Percentiles rank a stretch among this genome's conserved stretches.
Conservation (phyloP, 805 yeast genomes). For the Isabelozyma heimii region DNA sequence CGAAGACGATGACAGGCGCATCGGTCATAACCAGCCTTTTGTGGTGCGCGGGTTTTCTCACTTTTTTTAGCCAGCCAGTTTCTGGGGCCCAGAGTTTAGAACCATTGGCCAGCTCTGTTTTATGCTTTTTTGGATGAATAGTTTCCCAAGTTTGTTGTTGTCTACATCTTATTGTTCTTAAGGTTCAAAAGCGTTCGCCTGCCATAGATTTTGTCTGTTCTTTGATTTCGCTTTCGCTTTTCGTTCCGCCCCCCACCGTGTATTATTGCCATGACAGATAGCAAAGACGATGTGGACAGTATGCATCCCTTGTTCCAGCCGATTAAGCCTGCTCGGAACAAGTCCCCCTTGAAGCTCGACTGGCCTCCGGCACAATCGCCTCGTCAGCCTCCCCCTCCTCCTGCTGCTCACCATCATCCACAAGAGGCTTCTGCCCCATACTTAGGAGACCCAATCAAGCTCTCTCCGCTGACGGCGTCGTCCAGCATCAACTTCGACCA, state of each 20-base stretch:
- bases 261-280: no score
- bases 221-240: no score
- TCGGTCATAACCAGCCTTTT: neutral
- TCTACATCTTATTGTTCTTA: no score
- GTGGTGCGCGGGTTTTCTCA: neutral
- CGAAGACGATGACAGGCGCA: neutral
- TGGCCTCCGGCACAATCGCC: neutral
- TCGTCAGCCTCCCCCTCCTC: neutral
- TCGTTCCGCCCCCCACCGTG: no score
- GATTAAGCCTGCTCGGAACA: neutral
- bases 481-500: constrained; percentile 20
- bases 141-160: no score
- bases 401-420: no score
- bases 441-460: neutral
- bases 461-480: neutral
- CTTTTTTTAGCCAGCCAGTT: neutral
- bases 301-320: neutral
- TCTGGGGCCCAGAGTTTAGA: neutral
- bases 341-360: neutral
- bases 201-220: no score
- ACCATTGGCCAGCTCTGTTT: neutral
- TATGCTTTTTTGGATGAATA: no score
- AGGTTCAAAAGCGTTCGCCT: no score
- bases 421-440: neutral
- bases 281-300: neutral